These are phyloP conservation scores for Cyberlindnera xishuangbannaensis DNA, from an alignment of 805 yeast genomes.

Conservation along the genomic window DNA sequence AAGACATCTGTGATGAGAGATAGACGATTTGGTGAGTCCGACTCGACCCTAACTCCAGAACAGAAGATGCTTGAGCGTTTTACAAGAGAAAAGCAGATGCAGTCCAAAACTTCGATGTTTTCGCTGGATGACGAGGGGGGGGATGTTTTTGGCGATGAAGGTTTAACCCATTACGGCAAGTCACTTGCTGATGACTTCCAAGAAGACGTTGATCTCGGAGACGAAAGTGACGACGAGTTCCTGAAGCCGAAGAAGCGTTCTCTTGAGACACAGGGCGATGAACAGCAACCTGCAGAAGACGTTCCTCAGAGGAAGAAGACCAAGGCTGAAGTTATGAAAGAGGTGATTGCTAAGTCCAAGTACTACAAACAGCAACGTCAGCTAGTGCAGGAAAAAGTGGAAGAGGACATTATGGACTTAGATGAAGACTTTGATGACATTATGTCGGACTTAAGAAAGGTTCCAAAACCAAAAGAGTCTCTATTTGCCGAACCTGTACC, in stretches of 20 bases:
- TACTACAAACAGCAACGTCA: slow-evolving; percentile 74
- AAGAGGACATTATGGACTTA: slow-evolving; percentile 56
- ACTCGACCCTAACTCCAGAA: slow-evolving; percentile 66
- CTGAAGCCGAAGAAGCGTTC: slow-evolving; percentile 31
- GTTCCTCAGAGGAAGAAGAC: slow-evolving; percentile 53
- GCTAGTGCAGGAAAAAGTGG: slow-evolving; percentile 50
- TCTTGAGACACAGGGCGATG: slow-evolving; percentile 24
- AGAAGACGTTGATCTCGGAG: slow-evolving; percentile 38
- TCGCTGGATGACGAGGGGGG: slow-evolving; percentile 56
- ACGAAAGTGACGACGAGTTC: slow-evolving; percentile 28
- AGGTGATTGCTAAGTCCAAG: slow-evolving; percentile 77
- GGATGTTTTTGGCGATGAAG: slow-evolving; percentile 32
- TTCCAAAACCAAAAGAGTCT: slow-evolving; percentile 26
- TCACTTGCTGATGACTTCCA: slow-evolving; percentile 54
- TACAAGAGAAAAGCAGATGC: slow-evolving; percentile 75
- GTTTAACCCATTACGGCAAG: slow-evolving; percentile 77
- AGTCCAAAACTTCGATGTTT: slow-evolving; percentile 53
- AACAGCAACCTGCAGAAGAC: slow-evolving; percentile 30
- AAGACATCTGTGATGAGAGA: slow-evolving; percentile 77
- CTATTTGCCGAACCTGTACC: slow-evolving; percentile 23
- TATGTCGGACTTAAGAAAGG: slow-evolving; percentile 44
- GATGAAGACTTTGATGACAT: slow-evolving; percentile 73
- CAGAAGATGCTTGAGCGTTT: slow-evolving; percentile 95
- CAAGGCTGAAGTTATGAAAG: slow-evolving; percentile 82
- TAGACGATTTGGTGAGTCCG: slow-evolving; percentile 88